Evolutionary conservation across 441 rosid genomes (phyloP).

Genomic region (Euphorbia corollata): DNA sequence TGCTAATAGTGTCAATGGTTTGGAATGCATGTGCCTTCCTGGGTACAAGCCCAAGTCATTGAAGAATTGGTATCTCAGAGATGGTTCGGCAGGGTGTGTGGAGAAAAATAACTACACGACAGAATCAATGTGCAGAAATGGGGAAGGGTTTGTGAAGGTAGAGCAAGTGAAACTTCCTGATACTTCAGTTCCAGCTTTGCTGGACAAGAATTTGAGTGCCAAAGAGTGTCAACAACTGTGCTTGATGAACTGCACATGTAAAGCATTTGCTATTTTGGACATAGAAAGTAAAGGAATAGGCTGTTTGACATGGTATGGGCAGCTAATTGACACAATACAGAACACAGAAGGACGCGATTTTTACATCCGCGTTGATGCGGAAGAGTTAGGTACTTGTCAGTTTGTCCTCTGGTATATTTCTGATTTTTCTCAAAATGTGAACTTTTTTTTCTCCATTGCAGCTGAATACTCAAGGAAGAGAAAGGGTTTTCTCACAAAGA

Average conservation of each 20-base stretch:
- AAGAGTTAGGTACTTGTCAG: conserved; percentile 18
- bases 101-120: too few species aligned
- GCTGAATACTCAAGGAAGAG: conserved; percentile 10
- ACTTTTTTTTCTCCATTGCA: conserved; percentile 5
- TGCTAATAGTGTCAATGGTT: conserved; percentile 12
- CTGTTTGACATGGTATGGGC: conserved; percentile 27
- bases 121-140: conserved; percentile 16
- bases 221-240: conserved; percentile 24
- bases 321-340: conserved; percentile 15
- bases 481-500: conserved; percentile 8
- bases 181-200: conserved; percentile 9
- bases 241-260: conserved; percentile 28
- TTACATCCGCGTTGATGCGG: conserved; percentile 22
- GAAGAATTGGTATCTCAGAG: conserved; percentile 16
- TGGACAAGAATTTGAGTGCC: conserved; percentile 11
- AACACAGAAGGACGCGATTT: conserved; percentile 10
- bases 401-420: neutral
- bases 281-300: conserved; percentile 17
- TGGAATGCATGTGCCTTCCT: conserved; percentile 27
- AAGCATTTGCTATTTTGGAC: conserved; percentile 14
- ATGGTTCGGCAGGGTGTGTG: conserved; percentile 31
- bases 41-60: conserved; percentile 20
- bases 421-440: too few species aligned
- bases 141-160: conserved; percentile 29
- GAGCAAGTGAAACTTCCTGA: conserved; percentile 25